phyloP scores from a whole-genome alignment of 176 grass and related monocot genomes.

The Canna indica region DNA sequence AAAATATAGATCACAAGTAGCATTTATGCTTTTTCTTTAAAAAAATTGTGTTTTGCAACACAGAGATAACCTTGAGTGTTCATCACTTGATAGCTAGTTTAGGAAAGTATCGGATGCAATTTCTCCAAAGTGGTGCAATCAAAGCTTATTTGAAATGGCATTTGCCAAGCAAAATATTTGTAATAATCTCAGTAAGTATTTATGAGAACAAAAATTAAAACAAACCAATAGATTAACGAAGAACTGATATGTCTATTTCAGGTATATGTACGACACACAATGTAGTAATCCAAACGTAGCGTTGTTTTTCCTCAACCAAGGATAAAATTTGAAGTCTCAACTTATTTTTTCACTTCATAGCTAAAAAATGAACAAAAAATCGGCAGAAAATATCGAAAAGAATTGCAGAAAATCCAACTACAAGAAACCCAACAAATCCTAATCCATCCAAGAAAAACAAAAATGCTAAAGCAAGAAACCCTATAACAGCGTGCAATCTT shows the following conservation, averaged over 20 bases:
- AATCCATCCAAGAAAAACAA: background rate
- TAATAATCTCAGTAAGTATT: background rate
- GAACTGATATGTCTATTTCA: background rate
- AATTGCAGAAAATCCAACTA: background rate
- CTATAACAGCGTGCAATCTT: background rate
- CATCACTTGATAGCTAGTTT: background rate
- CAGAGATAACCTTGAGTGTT: background rate
- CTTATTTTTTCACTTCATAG: background rate
- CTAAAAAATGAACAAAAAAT: background rate
- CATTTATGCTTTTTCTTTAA: background rate
- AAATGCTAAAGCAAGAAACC: background rate
- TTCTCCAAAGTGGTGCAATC: background rate
- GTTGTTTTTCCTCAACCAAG: background rate
- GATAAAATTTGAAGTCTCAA: background rate
- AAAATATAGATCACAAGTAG: background rate
- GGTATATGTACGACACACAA: too few relatives aligned
- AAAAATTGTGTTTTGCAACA: too few relatives aligned
- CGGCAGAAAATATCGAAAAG: background rate
- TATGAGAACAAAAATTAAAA: too few relatives aligned
- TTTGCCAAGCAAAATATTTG: background rate
- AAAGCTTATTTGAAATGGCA: background rate
- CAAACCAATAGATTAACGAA: too few relatives aligned
- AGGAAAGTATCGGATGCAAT: background rate
- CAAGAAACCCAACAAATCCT: background rate
- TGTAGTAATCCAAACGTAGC: too few relatives aligned